phyloP scores from a whole-genome alignment of 495 filamentous ascomycete genomes.

The Massariosphaeria phaeospora region DNA sequence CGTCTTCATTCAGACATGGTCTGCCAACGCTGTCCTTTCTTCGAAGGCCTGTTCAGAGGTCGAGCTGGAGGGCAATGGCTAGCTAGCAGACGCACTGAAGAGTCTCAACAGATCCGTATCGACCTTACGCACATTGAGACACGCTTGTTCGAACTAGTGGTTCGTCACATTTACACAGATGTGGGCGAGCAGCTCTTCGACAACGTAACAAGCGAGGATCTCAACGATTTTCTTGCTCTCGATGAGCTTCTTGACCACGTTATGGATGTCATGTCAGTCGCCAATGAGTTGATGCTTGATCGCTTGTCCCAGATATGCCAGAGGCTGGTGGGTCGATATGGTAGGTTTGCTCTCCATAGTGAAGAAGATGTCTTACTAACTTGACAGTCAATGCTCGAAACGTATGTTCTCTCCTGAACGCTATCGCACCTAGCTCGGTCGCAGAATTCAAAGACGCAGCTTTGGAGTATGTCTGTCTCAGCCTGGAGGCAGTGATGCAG shows the following conservation, averaged over 20 bases:
- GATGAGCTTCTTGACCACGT: slow-evolving; percentile 82
- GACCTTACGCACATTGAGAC: slow-evolving; percentile 77
- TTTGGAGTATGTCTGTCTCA: slow-evolving; percentile 85
- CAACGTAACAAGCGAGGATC: slow-evolving; percentile 59
- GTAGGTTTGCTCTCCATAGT: slow-evolving; percentile 40
- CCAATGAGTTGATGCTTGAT: slow-evolving; percentile 94
- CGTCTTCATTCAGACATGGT: slow-evolving; percentile 70
- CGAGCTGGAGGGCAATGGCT: slow-evolving; percentile 81
- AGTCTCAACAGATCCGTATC: slow-evolving; percentile 53
- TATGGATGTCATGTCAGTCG: slow-evolving; percentile 85
- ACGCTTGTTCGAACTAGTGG: slow-evolving; percentile 68
- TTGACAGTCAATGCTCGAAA: slow-evolving; percentile 72
- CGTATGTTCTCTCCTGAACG: slow-evolving; percentile 76
- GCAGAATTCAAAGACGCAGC: slow-evolving; percentile 82
- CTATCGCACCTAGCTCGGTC: slow-evolving; percentile 72
- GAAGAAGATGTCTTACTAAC: neutral
- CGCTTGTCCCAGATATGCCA: slow-evolving; percentile 86
- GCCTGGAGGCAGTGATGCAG: slow-evolving; percentile 82
- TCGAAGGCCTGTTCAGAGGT: slow-evolving; percentile 81
- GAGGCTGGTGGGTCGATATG: slow-evolving; percentile 76
- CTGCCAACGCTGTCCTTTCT: slow-evolving; percentile 86
- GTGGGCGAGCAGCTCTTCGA: slow-evolving; percentile 76
- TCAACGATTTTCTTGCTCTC: slow-evolving; percentile 74
- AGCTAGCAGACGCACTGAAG: slow-evolving; percentile 56
- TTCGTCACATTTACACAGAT: slow-evolving; percentile 81